Evolutionary conservation across 495 filamentous ascomycete species (phyloP), one percentile per base, ranked within the genome.

Genomic region (Alectoria sarmentosa): DNA sequence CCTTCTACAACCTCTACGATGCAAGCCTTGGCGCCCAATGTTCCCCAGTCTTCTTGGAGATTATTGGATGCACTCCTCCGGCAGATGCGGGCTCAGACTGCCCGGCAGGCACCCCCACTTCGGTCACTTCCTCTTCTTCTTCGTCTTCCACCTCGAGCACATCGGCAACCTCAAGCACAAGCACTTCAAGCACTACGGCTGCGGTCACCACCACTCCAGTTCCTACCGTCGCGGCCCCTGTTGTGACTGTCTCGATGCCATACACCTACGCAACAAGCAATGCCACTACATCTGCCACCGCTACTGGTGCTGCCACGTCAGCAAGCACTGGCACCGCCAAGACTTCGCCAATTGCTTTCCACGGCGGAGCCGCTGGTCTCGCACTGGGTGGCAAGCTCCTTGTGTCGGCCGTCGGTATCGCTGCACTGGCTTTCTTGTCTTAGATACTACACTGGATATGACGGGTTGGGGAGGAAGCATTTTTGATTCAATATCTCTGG

Each of bases 1-100:
- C 74, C 66, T 91, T 88, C 73, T 82, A 78, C 73, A 88, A 88
- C 73, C 77, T 88, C 39, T 88, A 88, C 64, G 80, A 86, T 70
- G 74, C 76, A 14, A 71, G 73, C 63, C 80, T 76, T 75, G 83
- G 81, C 23, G 72, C 69, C 28, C 83, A 85, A 62, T 86, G 84
- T 67, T 71, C 74, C 49, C 75, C 79, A 0, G 77, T 85, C 48
- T 73, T 76, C 39, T 74, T 86, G 58, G 67, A 85, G 41, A 76
- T 80, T 34, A 64, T 64, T 15, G 19, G 39, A 6, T 64, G 62
- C 32, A 39, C 39, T 19, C 39, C 21, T 26, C 62, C 62, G 28
- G 28, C 52, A 5, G 62, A 56, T 13, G 42, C 21, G 13, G 37
- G 38, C 9, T 21, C 58, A 8, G 38, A 23, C 32, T 34, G 32